phyloP scores from a whole-genome alignment of 257 asterid genomes.

The Echites panduratus region DNA sequence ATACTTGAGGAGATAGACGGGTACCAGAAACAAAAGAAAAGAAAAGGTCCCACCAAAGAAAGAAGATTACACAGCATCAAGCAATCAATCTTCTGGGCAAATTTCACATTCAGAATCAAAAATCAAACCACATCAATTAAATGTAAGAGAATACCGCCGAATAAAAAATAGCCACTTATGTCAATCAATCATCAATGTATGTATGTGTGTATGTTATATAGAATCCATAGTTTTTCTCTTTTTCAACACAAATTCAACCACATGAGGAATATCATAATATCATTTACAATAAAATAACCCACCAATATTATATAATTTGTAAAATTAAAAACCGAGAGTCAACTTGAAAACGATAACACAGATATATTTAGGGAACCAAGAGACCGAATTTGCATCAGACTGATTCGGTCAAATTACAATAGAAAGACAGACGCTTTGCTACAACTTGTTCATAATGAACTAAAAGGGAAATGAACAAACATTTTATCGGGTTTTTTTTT shows the following conservation, averaged over 20 bases:
- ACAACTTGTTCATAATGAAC: conserved; percentile 3
- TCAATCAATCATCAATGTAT: no score
- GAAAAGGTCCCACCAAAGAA: neutral
- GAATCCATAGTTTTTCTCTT: neutral
- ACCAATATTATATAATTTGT: neutral
- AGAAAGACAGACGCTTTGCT: conserved; percentile 3
- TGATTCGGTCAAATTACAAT: conserved; percentile 7
- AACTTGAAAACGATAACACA: conserved; percentile 8
- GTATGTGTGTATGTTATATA: no score
- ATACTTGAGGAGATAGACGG: no score
- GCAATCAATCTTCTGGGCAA: neutral
- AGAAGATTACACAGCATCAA: neutral
- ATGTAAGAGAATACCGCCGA: neutral
- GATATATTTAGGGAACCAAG: neutral
- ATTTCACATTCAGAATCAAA: neutral
- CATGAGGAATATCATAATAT: neutral
- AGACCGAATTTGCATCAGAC: conserved; percentile 14
- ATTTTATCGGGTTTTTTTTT: neutral
- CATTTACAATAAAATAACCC: neutral
- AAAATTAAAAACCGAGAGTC: conserved; percentile 2
- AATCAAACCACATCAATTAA: conserved; percentile 1
- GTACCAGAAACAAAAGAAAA: neutral
- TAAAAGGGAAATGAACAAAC: conserved; percentile 11
- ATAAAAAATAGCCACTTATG: neutral
- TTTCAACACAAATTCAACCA: neutral